phyloP scores from a whole-genome alignment of 169 alveolate species.

The Eimeria tenella region DNA sequence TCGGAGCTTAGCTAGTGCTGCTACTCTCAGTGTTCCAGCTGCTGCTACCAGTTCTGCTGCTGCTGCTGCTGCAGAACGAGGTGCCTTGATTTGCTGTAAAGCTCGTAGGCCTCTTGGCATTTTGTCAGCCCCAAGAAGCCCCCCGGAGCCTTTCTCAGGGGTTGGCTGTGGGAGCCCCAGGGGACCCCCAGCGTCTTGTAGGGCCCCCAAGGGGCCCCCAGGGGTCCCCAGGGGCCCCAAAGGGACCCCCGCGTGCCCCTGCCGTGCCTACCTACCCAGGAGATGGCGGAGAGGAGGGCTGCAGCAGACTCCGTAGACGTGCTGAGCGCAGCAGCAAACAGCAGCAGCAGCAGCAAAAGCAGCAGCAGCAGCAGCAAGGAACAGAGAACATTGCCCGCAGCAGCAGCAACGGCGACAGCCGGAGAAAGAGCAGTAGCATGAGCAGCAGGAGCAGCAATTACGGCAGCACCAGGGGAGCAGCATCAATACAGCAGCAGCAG shows the following conservation, averaged over 20 bases:
- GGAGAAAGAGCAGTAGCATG: neutral
- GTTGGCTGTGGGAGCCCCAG: too few relatives aligned
- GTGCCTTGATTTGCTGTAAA: too few relatives aligned
- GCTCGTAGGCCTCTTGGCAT: too few relatives aligned
- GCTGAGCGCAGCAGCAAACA: neutral
- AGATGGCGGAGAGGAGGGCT: conserved; percentile 16
- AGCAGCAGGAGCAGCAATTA: neutral
- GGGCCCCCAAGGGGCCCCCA: too few relatives aligned
- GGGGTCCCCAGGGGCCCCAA: neutral
- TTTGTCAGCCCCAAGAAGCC: too few relatives aligned
- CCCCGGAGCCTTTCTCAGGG: too few relatives aligned
- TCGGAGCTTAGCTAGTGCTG: neutral
- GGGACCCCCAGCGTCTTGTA: too few relatives aligned
- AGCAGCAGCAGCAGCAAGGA: neutral
- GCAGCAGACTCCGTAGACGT: neutral
- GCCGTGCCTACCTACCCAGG: neutral
- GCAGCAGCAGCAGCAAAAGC: neutral
- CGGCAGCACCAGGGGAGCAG: neutral
- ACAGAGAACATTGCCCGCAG: neutral
- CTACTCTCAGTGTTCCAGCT: neutral
- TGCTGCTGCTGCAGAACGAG: neutral
- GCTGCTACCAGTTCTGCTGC: neutral
- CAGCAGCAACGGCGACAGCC: neutral
- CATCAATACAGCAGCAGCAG: neutral
- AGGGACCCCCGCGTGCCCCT: neutral